Conservation (phyloP, 2,329 filamentous ascomycete genomes). For the Fusarium domesticum region DNA sequence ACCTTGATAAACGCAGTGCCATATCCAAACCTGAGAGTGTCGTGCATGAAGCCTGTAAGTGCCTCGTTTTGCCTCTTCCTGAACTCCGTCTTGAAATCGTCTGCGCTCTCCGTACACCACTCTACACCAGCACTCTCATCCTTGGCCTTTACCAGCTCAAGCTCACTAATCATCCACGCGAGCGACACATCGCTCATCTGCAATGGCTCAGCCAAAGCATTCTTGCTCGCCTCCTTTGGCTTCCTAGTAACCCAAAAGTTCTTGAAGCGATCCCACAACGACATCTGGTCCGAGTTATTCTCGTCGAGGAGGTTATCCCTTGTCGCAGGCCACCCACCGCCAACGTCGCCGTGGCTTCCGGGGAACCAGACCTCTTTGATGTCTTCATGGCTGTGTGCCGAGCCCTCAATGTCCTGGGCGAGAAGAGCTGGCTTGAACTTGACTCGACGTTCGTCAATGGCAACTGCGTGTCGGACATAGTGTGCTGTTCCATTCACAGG, state of each 20-base stretch:
- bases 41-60: slow-evolving; percentile 36
- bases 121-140: slow-evolving; percentile 33
- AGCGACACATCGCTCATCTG: slow-evolving; percentile 51
- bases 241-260: slow-evolving; percentile 37
- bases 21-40: slow-evolving; percentile 37
- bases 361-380: slow-evolving; percentile 54
- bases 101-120: slow-evolving; percentile 32
- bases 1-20: slow-evolving; percentile 40
- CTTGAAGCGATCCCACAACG: slow-evolving; percentile 35
- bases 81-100: slow-evolving; percentile 35
- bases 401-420: slow-evolving; percentile 37
- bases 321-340: slow-evolving; percentile 48
- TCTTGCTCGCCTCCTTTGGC: slow-evolving; percentile 30
- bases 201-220: slow-evolving; percentile 34
- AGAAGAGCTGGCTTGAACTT: slow-evolving; percentile 54
- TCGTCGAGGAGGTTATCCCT: slow-evolving; percentile 23
- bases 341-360: slow-evolving; percentile 52
- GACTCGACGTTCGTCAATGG: slow-evolving; percentile 51
- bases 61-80: slow-evolving; percentile 31
- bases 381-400: slow-evolving; percentile 34
- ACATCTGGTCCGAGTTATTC: slow-evolving; percentile 24
- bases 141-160: slow-evolving; percentile 37
- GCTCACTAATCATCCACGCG: slow-evolving; percentile 52
- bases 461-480: slow-evolving; percentile 51
- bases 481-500: slow-evolving; percentile 42